Base-by-base conservation (phyloP, 208 protist species). In the Histomonas meleagridis region DNA sequence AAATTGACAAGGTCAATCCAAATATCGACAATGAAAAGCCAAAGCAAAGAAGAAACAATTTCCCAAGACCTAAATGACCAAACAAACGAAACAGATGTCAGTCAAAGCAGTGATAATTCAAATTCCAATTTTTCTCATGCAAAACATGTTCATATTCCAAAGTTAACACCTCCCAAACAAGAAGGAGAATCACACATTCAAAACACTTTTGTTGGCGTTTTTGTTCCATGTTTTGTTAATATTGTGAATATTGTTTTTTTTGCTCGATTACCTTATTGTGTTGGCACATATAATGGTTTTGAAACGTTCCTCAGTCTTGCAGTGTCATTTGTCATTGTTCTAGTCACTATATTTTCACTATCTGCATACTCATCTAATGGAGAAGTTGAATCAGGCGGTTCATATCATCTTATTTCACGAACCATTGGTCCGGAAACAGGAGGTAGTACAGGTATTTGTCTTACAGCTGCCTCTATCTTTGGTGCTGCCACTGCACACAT, bases 141-240 rank as follows among this genome's bases (percentile, higher is more conserved):
- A n/a, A n/a, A n/a, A n/a, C n/a, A n/a, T n/a, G n/a, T n/a, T n/a
- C n/a, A n/a, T n/a, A n/a, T n/a, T n/a, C n/a, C n/a, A n/a, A n/a
- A n/a, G n/a, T n/a, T n/a, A n/a, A n/a, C n/a, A n/a, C n/a, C n/a
- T 65, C 76, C 76, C 18, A 26, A 62, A 91, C 49, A 91, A 69
- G 26, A 26, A 70, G 38, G 86, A 51, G 53, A 10, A 43, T n/a
- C 86, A 16, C 49, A 91, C 32, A 91, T 35, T 18, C 3, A 26
- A 43, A 53, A 53, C 4, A 91, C 86, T 40, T 46, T 60, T 43
- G 32, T 69, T 5, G 86, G 86, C 48, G 86, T 91, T 18, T 53
- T 91, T 70, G 46, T 18, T 28, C 55, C 86, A 7, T 65, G 86
- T 48, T 65, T 91, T 38, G 49, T 91, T 5, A 91, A 91, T 49